Percentiles rank a stretch among this genome's conserved stretches.
phyloP scores from a whole-genome alignment of 768 basidiomycete genomes.

The Fomitopsis pulvina region DNA sequence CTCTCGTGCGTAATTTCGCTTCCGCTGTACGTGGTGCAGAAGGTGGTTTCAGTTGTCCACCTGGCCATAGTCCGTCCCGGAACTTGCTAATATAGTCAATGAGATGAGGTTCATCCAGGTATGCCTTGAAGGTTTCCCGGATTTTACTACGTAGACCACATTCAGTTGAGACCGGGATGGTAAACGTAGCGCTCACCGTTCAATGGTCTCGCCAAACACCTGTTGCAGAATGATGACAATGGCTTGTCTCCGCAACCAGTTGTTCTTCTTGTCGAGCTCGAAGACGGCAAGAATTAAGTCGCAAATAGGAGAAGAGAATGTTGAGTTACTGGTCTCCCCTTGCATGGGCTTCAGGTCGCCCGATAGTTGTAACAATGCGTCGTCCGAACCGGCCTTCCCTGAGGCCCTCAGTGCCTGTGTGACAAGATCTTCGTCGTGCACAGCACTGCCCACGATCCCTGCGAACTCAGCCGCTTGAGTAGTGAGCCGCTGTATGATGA shows the following conservation, averaged over 20 bases:
- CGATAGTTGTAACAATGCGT: slow-evolving; percentile 64
- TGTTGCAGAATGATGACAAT: slow-evolving; percentile 96
- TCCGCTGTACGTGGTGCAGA: slow-evolving; percentile 64
- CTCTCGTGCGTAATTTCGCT: slow-evolving; percentile 74
- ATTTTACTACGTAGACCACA: slow-evolving; percentile 66
- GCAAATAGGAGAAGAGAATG: slow-evolving; percentile 90
- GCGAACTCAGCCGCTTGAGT: slow-evolving; percentile 86
- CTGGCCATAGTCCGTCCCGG: slow-evolving; percentile 78
- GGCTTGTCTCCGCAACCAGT: slow-evolving; percentile 93
- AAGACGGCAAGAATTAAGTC: slow-evolving; percentile 91
- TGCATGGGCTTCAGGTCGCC: slow-evolving; percentile 77
- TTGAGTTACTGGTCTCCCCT: slow-evolving; percentile 83
- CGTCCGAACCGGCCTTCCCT: slow-evolving; percentile 59
- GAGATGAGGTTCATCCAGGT: slow-evolving; percentile 65
- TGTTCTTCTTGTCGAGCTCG: slow-evolving; percentile 92
- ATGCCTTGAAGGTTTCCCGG: slow-evolving; percentile 63
- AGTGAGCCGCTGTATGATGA: slow-evolving; percentile 86
- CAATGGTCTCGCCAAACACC: slow-evolving; percentile 91
- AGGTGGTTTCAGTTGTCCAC: slow-evolving; percentile 63
- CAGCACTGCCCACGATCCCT: slow-evolving; percentile 71
- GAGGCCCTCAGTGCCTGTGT: slow-evolving; percentile 70
- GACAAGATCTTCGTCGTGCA: slow-evolving; percentile 81
- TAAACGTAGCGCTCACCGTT: slow-evolving; percentile 51
- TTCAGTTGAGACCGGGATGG: neutral
- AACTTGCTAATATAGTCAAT: slow-evolving; percentile 60